phyloP scores from a whole-genome alignment of 805 yeast species.

The Yamadazyma tumulicola region DNA sequence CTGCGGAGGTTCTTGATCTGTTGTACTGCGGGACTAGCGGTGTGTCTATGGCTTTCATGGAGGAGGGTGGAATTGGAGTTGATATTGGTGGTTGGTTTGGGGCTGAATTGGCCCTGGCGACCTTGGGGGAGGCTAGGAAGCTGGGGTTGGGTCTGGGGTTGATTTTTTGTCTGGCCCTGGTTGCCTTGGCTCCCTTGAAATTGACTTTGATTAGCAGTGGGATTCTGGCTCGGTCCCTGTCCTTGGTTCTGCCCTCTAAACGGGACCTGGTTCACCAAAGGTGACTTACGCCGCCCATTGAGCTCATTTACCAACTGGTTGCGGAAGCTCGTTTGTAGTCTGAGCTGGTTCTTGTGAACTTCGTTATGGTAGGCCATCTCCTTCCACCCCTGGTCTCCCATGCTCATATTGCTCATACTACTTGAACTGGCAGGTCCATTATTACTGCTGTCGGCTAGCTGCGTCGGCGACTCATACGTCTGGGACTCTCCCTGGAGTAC shows the following conservation, averaged over 20 bases:
- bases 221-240: slow-evolving; percentile 5
- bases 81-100: neutral
- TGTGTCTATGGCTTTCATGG: neutral
- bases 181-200: neutral
- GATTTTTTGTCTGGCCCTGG: neutral
- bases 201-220: neutral
- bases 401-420: neutral
- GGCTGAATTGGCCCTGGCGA: neutral
- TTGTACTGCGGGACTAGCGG: slow-evolving; percentile 38
- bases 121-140: neutral
- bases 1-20: slow-evolving; percentile 79
- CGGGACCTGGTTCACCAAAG: slow-evolving; percentile 2
- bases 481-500: slow-evolving; percentile 1
- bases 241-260: neutral
- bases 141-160: neutral
- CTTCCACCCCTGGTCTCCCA: too few species aligned
- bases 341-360: slow-evolving; percentile 13
- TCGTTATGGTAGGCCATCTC: slow-evolving; percentile 17
- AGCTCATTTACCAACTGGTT: slow-evolving; percentile 14
- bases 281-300: slow-evolving; percentile 17
- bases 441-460: neutral
- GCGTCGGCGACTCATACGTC: slow-evolving; percentile 2
- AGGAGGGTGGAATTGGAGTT: neutral
- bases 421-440: neutral
- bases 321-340: slow-evolving; percentile 3